Base-by-base conservation (phyloP, 1,284 basidiomycete species). In the Ustilago loliicola region DNA sequence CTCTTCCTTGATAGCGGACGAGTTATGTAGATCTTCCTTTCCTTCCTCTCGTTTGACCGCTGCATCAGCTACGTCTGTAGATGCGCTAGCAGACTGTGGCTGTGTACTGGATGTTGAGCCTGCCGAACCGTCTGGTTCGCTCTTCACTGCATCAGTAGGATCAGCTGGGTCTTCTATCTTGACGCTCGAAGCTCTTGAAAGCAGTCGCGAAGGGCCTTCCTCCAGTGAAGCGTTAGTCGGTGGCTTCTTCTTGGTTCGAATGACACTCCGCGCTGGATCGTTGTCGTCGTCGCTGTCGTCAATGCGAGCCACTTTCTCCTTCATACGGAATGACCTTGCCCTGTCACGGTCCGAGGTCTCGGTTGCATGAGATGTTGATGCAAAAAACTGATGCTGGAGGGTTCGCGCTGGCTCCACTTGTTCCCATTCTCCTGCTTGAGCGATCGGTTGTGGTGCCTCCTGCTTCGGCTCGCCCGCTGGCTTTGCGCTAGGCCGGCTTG, bases 391-490 rank as follows among this genome's bases (percentile, higher is more conserved):
- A 21, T 60, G 42, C 9, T 79, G 60, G 8, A 85, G 77, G 32
- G 81, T 75, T n/a, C 45, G 50, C 0, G 78, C 68, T 3, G 89
- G 82, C 4, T 89, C 88, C 10, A 97, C 91, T 27, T 91, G 87
- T 86, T 95, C 88, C 96, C 96, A 99, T 77, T 91, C 89, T 1
- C 96, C 95, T 0, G 91, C 92, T 9, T 91, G 87, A 1, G 94
- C 95, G 81, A 93, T 90, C 13, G 89, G 89, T 75, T 89, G 88
- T 69, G 89, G 86, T 82, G 91, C 89, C 23, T 90, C 88, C 87
- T 92, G 91, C 23, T 90, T 89, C 67, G 88, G 88, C 71, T 89
- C 50, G 9, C 42, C 52, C 17, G 45, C 21, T 23, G 60, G 25
- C n/a, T 45, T 45, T 32, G 48, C 11, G 9, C 9, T 15, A 3